Evolutionary conservation across 257 asterid species (phyloP).

Genomic region (Plantago major): DNA sequence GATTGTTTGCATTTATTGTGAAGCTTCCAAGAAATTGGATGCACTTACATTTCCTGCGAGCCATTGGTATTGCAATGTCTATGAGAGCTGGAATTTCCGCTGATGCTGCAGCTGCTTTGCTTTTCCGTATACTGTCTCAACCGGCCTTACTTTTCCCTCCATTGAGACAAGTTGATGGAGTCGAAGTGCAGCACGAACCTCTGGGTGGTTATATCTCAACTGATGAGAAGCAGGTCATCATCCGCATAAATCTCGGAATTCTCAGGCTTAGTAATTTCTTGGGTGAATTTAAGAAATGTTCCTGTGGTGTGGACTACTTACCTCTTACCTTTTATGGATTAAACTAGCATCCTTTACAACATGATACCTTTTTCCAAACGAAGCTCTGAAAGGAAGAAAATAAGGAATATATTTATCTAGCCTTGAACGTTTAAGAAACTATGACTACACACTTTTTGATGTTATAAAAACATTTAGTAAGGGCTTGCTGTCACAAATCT

Average conservation of each 20-base stretch:
- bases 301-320: background rate
- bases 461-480: background rate
- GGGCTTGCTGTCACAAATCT: background rate
- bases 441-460: background rate
- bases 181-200: constrained; percentile 68
- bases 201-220: constrained; percentile 55
- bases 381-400: background rate
- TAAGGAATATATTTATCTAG: background rate
- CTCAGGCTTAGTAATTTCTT: background rate
- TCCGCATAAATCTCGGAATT: constrained; percentile 22
- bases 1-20: constrained; percentile 29
- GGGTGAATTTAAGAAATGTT: background rate
- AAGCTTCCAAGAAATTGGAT: constrained; percentile 99
- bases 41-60: constrained; percentile 98
- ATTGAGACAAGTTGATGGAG: constrained; percentile 84
- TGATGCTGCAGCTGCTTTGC: constrained; percentile 98
- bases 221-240: constrained; percentile 58
- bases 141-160: constrained; percentile 98
- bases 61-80: constrained; percentile 97
- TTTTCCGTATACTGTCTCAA: constrained; percentile 92
- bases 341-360: background rate
- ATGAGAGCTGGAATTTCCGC: constrained; percentile 98
- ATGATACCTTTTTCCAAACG: background rate
- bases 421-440: background rate
- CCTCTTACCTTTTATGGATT: background rate